phyloP scores from a whole-genome alignment of 371 early-diverging fungal genomes.

The Syncephalastrum racemosum region DNA sequence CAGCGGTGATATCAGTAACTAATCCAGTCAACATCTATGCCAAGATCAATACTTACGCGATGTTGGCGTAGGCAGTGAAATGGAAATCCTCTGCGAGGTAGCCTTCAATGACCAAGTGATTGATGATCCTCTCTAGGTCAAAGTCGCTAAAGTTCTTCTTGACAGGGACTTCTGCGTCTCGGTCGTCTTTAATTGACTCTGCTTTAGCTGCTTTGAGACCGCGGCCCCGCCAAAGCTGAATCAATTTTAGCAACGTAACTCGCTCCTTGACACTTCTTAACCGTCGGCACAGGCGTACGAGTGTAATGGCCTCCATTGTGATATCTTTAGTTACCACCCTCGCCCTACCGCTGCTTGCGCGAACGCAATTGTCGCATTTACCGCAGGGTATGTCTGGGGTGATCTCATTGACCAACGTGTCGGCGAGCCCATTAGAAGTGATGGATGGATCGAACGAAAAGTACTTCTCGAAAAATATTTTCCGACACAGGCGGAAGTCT shows the following conservation, averaged over 20 bases:
- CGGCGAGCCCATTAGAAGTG: slow-evolving; percentile 9
- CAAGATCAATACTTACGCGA: slow-evolving; percentile 38
- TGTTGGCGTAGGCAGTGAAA: slow-evolving; percentile 57
- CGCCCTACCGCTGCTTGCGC: slow-evolving; percentile 9
- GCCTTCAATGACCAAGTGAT: slow-evolving; percentile 40
- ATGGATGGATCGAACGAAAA: slow-evolving; percentile 44
- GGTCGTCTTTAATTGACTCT: slow-evolving; percentile 28
- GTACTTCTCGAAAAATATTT: slow-evolving; percentile 64
- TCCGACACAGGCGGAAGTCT: slow-evolving; percentile 62
- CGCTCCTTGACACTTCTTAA: slow-evolving; percentile 38
- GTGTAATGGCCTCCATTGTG: slow-evolving; percentile 29
- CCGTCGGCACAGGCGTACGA: slow-evolving; percentile 45
- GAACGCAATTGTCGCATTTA: slow-evolving; percentile 54
- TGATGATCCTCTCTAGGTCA: slow-evolving; percentile 57
- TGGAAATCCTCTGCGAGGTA: slow-evolving; percentile 58
- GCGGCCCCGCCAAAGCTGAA: slow-evolving; percentile 46
- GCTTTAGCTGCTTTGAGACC: slow-evolving; percentile 39
- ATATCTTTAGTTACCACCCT: slow-evolving; percentile 33
- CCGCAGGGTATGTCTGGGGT: slow-evolving; percentile 47
- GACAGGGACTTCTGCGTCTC: slow-evolving; percentile 30
- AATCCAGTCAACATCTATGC: background rate
- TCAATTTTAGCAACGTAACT: slow-evolving; percentile 54
- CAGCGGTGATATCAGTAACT: background rate
- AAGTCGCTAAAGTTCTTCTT: slow-evolving; percentile 20
- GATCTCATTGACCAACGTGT: slow-evolving; percentile 28